Evolutionary conservation across 176 grass and related monocot genomes (phyloP).

Genomic region (Avena sativa): DNA sequence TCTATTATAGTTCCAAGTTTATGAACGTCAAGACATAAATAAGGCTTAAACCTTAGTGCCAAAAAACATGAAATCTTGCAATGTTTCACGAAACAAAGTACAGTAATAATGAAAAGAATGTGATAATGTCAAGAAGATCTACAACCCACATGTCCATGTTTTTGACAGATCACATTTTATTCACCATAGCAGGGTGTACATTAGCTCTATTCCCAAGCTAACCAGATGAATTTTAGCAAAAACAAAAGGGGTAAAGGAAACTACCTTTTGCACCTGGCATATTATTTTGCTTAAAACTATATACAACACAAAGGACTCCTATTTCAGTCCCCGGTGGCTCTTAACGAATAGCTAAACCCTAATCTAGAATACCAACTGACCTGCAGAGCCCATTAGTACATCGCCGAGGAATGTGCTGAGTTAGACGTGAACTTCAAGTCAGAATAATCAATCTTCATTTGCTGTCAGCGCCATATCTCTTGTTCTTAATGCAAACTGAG

Average conservation of each 20-base stretch:
- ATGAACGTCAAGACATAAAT: neutral
- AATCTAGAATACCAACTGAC: slow-evolving; percentile 17
- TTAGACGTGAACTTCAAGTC: slow-evolving; percentile 19
- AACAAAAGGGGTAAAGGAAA: neutral
- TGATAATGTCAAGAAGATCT: neutral
- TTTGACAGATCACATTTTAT: slow-evolving; percentile 34
- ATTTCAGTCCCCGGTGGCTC: slow-evolving; percentile 42
- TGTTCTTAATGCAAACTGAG: slow-evolving; percentile 23
- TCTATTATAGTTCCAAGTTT: neutral
- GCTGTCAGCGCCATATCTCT: neutral
- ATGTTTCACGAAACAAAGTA: slow-evolving; percentile 4
- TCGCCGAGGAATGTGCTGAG: slow-evolving; percentile 24
- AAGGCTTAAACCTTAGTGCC: neutral
- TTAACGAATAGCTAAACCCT: slow-evolving; percentile 37
- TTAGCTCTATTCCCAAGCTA: slow-evolving; percentile 20
- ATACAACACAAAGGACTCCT: slow-evolving; percentile 47
- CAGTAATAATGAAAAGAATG: neutral
- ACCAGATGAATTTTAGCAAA: slow-evolving; percentile 11
- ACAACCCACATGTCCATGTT: neutral
- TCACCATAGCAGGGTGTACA: slow-evolving; percentile 8
- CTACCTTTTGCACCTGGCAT: slow-evolving; percentile 18
- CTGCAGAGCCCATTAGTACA: neutral
- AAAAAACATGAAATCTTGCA: neutral
- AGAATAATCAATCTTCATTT: slow-evolving; percentile 32
- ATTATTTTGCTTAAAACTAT: slow-evolving; percentile 53